Base-by-base conservation (phyloP, 306 rosid species). In the Rubus idaeus region DNA sequence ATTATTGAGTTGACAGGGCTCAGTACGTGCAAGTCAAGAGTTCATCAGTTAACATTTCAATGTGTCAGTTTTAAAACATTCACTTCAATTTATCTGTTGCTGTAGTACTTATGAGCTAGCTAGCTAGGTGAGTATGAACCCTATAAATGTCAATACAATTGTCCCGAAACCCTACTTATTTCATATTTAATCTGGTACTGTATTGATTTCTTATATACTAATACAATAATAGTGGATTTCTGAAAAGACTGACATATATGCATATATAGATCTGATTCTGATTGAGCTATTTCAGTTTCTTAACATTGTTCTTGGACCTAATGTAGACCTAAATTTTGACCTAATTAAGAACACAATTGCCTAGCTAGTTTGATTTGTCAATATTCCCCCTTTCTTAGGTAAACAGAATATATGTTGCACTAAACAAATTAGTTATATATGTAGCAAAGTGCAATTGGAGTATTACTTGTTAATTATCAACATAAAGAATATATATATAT, bases 71-170 rank as follows among this genome's bases (percentile, higher is more conserved):
- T 64, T 70, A 77, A 78, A 83, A 78, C 86, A 80, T 82, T 81
- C 86, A 82, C 80, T 86, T 86, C 62, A 84, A 77, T 84, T 66
- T 16, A 26, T 16, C 83, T 62, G 84, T 78, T 81, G 73, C 78
- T 67, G 58, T 75, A 79, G 45, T 80, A 74, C 75, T 71, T 16
- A 45, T 37, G 68, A 79, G 79, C 75, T 68, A 63, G 46, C 68
- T 63, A 63, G 69, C 26, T 14, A 17, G 46, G 69, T 63, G 42
- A 63, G 45, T 86, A 88, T 84, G 86, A 89, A 86, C 84, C 81
- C 86, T 89, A 87, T 78, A 77, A 79, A 81, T 84, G 86, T 90
- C 84, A 20, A 74, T 83, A 81, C 71, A 71, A 77, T 75, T 81
- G 85, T 42, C 68, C 44, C 0, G 70, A 79, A 89, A 77, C 74